These are phyloP conservation scores for Rhododendron ferrugineum DNA, from an alignment of 148 eudicot genomes.

Conservation along the genomic window DNA sequence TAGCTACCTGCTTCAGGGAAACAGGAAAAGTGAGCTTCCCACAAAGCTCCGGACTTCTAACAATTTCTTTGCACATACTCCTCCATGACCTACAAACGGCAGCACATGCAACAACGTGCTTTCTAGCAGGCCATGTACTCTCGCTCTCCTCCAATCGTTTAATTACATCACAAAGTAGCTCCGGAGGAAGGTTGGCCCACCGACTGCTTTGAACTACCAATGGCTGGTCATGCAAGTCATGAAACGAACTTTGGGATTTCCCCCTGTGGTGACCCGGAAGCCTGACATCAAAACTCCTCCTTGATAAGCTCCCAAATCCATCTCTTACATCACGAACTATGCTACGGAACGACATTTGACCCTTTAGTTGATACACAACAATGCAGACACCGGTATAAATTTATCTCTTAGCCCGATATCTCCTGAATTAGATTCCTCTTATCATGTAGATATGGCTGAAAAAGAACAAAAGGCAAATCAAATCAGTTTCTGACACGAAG, in stretches of 20 bases:
- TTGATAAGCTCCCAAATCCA: conserved; percentile 49
- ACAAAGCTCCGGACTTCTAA: conserved; percentile 40
- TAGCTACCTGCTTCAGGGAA: conserved; percentile 50
- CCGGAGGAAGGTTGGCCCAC: conserved; percentile 61
- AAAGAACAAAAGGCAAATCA: conserved; percentile 11
- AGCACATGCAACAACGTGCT: conserved; percentile 58
- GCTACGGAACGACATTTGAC: conserved; percentile 49
- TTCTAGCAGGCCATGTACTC: conserved; percentile 53
- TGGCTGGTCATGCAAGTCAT: conserved; percentile 39
- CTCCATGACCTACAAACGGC: conserved; percentile 59
- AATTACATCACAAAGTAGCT: conserved; percentile 48
- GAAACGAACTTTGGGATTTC: conserved; percentile 43
- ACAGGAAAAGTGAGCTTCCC: conserved; percentile 62
- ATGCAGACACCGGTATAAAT: background rate
- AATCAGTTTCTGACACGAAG: conserved; percentile 8
- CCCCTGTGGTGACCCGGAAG: conserved; percentile 34
- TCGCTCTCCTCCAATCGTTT: conserved; percentile 59
- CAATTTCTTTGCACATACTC: conserved; percentile 60
- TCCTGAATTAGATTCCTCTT: conserved; percentile 11
- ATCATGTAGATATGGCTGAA: conserved; percentile 19
- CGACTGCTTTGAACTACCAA: conserved; percentile 39
- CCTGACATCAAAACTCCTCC: conserved; percentile 43
- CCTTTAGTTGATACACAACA: background rate
- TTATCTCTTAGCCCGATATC: background rate
- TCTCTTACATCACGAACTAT: conserved; percentile 57